Evolutionary conservation across 768 basidiomycete species (phyloP).

Genomic region (Russula olivacea): DNA sequence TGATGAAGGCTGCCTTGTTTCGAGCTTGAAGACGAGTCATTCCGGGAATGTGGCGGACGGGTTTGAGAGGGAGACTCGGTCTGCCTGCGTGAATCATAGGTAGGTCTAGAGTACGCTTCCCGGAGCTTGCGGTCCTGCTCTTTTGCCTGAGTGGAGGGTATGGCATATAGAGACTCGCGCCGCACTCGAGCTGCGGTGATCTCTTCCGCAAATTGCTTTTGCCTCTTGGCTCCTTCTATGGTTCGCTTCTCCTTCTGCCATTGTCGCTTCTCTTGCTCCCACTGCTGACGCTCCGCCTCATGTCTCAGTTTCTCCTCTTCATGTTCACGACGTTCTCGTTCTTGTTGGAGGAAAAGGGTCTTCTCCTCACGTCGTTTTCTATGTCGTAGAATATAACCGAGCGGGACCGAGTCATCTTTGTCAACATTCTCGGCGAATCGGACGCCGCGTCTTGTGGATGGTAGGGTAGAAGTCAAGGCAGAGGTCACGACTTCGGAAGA

Average conservation of each 20-base stretch:
- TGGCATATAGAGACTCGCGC: conserved; percentile 7
- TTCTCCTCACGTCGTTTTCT: conserved; percentile 67
- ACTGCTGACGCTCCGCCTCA: conserved; percentile 40
- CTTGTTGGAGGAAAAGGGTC: conserved; percentile 53
- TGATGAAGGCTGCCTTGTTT: conserved; percentile 9
- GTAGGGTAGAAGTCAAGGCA: not conserved
- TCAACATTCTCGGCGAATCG: conserved; percentile 55
- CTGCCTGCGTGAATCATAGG: conserved; percentile 22
- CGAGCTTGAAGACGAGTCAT: conserved; percentile 18
- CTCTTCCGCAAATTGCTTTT: conserved; percentile 22
- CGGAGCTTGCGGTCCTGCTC: conserved; percentile 18
- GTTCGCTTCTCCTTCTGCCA: conserved; percentile 42
- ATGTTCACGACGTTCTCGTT: conserved; percentile 47
- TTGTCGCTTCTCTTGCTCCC: conserved; percentile 39
- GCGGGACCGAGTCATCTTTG: conserved; percentile 61
- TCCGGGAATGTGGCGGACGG: not conserved
- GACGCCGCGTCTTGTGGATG: conserved; percentile 43
- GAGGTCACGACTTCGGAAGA: conserved; percentile 13
- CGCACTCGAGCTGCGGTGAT: conserved; percentile 22
- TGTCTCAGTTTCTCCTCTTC: conserved; percentile 39
- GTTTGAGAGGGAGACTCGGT: not conserved
- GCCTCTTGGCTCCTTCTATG: conserved; percentile 40
- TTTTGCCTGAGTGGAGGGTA: conserved; percentile 8
- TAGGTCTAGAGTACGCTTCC: conserved; percentile 22
- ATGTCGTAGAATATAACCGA: conserved; percentile 56